These are phyloP conservation scores for Puccinia horiana DNA, from an alignment of 1,284 basidiomycete genomes.

Conservation along the genomic window DNA sequence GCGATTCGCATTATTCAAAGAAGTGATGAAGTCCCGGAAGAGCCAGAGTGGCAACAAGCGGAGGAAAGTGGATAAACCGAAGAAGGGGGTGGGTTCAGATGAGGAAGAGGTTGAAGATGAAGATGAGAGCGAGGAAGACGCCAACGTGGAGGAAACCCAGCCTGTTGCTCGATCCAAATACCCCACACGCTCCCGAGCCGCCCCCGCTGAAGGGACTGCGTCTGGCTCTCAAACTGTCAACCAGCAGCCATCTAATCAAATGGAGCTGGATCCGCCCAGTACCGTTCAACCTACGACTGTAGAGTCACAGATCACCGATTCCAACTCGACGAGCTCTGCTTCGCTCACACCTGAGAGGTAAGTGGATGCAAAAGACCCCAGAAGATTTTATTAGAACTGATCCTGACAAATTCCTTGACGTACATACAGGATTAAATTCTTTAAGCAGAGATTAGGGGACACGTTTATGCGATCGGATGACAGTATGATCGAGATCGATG, in stretches of 20 bases:
- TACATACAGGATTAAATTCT: conserved; percentile 69
- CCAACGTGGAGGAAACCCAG: conserved; percentile 51
- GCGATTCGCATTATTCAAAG: conserved; percentile 95
- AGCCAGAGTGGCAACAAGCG: conserved; percentile 63
- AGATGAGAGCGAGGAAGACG: conserved; percentile 47
- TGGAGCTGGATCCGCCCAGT: conserved; percentile 16
- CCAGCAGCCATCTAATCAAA: not conserved
- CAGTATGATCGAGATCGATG: conserved; percentile 67
- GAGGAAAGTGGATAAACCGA: conserved; percentile 51
- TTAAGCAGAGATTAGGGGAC: conserved; percentile 72
- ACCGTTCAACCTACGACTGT: not conserved
- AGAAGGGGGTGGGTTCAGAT: conserved; percentile 49
- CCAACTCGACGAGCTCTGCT: conserved; percentile 7
- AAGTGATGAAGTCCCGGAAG: conserved; percentile 73
- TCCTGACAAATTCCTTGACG: conserved; percentile 41
- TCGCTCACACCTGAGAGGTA: conserved; percentile 33
- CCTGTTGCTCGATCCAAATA: conserved; percentile 50
- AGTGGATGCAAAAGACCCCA: not conserved
- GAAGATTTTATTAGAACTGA: not conserved
- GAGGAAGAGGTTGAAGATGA: conserved; percentile 52
- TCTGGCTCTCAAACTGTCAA: conserved; percentile 36
- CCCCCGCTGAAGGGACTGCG: conserved; percentile 40
- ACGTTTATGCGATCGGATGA: conserved; percentile 72
- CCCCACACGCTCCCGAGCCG: conserved; percentile 54
- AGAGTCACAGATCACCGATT: conserved; percentile 34